Conservation (phyloP, 2,329 filamentous ascomycete genomes). For the Lasiodiplodia citricola region DNA sequence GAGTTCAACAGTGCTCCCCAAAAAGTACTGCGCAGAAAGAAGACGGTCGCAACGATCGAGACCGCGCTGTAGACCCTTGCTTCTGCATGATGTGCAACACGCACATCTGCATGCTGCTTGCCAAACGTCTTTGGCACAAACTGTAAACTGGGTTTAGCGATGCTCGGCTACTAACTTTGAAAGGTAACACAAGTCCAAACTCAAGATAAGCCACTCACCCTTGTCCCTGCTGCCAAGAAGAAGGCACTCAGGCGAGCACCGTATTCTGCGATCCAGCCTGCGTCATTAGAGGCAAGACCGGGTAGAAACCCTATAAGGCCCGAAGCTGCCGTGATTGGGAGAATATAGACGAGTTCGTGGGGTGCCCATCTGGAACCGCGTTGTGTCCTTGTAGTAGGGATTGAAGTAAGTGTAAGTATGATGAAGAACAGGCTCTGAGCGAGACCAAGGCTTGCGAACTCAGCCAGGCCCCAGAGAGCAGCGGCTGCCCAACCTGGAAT, state of each 20-base stretch:
- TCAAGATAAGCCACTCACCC: constrained; percentile 31
- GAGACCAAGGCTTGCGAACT: constrained; percentile 65
- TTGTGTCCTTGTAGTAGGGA: constrained; percentile 44
- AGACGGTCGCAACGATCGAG: constrained; percentile 44
- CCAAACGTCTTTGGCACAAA: constrained; percentile 59
- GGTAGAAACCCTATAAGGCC: constrained; percentile 51
- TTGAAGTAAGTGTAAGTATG: constrained; percentile 61
- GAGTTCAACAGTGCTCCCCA: constrained; percentile 54
- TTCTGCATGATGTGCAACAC: constrained; percentile 49
- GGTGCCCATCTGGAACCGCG: constrained; percentile 43
- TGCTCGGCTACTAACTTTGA: neutral
- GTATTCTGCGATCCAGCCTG: constrained; percentile 32
- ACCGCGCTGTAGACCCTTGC: constrained; percentile 29
- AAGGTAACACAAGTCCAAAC: neutral
- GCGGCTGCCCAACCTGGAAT: constrained; percentile 57
- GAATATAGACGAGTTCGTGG: constrained; percentile 40
- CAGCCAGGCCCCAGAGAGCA: constrained; percentile 64
- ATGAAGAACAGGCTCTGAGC: constrained; percentile 69
- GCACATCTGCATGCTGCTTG: constrained; percentile 48
- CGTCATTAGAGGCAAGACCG: constrained; percentile 32
- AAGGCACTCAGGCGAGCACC: constrained; percentile 37
- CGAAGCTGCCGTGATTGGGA: constrained; percentile 52
- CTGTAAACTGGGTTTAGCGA: constrained; percentile 29
- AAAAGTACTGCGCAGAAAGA: constrained; percentile 36
- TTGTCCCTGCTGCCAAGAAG: constrained; percentile 43